phyloP scores from a whole-genome alignment of 2,329 filamentous ascomycete genomes.

The Colletotrichum higginsianum region DNA sequence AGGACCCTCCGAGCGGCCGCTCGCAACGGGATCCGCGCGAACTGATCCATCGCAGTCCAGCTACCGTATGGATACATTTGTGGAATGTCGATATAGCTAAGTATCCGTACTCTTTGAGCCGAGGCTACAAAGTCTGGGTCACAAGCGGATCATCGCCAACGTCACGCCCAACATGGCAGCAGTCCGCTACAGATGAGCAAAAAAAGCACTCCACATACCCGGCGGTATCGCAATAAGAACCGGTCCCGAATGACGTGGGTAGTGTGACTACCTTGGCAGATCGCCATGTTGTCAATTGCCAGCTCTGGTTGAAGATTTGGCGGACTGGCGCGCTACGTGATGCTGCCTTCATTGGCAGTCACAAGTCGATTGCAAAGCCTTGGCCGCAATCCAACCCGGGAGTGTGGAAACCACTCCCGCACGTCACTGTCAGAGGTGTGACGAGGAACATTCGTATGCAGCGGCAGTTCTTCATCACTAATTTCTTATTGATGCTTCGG shows the following conservation, averaged over 20 bases:
- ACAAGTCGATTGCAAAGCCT: background rate
- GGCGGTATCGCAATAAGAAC: background rate
- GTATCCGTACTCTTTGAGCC: background rate
- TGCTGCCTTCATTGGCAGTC: background rate
- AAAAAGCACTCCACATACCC: background rate
- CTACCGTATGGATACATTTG: no score
- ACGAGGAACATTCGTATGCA: slow-evolving; percentile 23
- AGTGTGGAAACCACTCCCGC: slow-evolving; percentile 7
- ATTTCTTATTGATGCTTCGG: slow-evolving; percentile 37
- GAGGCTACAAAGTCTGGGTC: slow-evolving; percentile 10
- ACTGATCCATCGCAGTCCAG: slow-evolving; percentile 4
- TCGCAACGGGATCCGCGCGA: slow-evolving; percentile 13
- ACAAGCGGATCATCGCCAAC: background rate
- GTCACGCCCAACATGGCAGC: background rate
- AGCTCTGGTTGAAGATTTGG: background rate
- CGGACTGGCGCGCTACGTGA: background rate
- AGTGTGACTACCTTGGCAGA: background rate
- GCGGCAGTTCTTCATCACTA: slow-evolving; percentile 39
- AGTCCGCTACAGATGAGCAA: background rate
- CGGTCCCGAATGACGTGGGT: background rate
- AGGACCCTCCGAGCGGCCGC: slow-evolving; percentile 30
- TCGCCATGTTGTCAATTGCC: background rate
- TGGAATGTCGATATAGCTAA: no score
- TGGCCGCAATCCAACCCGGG: slow-evolving; percentile 5
- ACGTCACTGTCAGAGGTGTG: slow-evolving; percentile 7